phyloP scores from a whole-genome alignment of 768 basidiomycete species.

The Mycena olivaceomarginata region DNA sequence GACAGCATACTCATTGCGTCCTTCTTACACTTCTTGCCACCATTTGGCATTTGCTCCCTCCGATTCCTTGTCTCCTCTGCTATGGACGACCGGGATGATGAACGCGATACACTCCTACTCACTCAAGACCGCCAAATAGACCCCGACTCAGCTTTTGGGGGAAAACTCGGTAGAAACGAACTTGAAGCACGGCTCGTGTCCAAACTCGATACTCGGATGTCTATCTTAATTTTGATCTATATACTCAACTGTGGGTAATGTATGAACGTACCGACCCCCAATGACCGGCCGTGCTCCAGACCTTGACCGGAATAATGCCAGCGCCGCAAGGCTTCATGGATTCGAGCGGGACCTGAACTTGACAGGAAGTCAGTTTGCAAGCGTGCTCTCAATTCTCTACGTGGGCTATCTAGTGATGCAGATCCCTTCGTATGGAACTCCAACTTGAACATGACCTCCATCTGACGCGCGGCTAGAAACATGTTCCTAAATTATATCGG shows the following conservation, averaged over 20 bases:
- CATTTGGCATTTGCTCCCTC: neutral
- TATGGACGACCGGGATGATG: constrained; percentile 28
- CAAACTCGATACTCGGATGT: constrained; percentile 72
- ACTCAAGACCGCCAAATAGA: constrained; percentile 41
- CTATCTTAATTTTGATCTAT: constrained; percentile 65
- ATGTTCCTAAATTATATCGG: constrained; percentile 81
- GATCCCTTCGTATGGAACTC: constrained; percentile 74
- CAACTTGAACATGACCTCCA: neutral
- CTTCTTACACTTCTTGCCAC: no score
- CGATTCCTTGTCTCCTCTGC: neutral
- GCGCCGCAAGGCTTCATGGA: constrained; percentile 80
- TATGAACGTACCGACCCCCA: neutral
- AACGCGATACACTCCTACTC: constrained; percentile 32
- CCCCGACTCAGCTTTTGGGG: constrained; percentile 54
- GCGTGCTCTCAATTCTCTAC: constrained; percentile 77
- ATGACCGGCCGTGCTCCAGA: constrained; percentile 51
- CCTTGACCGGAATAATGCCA: constrained; percentile 85
- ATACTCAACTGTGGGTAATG: constrained; percentile 62
- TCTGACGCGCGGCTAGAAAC: constrained; percentile 64
- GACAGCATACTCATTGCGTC: no score
- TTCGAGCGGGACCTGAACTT: constrained; percentile 79
- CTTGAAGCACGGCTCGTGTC: constrained; percentile 62
- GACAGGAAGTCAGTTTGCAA: constrained; percentile 76
- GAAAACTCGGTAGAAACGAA: constrained; percentile 37
- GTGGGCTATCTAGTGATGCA: constrained; percentile 85